phyloP scores from a whole-genome alignment of 257 asterid species.

The Lycium ferocissimum region DNA sequence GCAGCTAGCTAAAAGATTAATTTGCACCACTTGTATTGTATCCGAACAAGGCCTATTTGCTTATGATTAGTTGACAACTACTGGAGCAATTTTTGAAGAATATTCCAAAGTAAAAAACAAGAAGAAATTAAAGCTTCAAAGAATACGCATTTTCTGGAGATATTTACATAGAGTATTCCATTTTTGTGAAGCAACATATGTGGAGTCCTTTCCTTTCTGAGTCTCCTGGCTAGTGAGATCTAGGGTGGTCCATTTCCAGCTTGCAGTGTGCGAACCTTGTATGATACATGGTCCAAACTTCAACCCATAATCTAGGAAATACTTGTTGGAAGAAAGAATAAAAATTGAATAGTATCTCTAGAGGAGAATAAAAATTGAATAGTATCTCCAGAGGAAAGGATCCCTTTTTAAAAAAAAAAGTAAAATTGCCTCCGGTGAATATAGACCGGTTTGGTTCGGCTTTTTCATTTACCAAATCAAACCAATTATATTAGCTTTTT shows the following conservation, averaged over 20 bases:
- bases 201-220: slow-evolving; percentile 20
- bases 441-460: too few species aligned
- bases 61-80: slow-evolving; percentile 31
- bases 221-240: not conserved
- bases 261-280: not conserved
- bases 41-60: slow-evolving; percentile 15
- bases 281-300: slow-evolving; percentile 27
- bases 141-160: not conserved
- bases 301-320: not conserved
- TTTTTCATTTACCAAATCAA: too few species aligned
- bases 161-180: slow-evolving; percentile 21
- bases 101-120: slow-evolving; percentile 16
- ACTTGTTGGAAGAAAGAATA: not conserved
- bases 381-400: too few species aligned
- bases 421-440: too few species aligned
- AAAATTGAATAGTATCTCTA: not conserved
- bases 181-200: slow-evolving; percentile 17
- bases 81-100: slow-evolving; percentile 21
- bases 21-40: not conserved
- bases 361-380: not conserved
- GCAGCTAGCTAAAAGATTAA: not conserved
- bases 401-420: too few species aligned
- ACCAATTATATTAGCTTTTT: too few species aligned
- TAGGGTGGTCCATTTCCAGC: slow-evolving; percentile 24
- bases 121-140: not conserved